These are phyloP conservation scores for Coriolopsis trogii DNA, from an alignment of 1,284 basidiomycete species.

Conservation along the genomic window DNA sequence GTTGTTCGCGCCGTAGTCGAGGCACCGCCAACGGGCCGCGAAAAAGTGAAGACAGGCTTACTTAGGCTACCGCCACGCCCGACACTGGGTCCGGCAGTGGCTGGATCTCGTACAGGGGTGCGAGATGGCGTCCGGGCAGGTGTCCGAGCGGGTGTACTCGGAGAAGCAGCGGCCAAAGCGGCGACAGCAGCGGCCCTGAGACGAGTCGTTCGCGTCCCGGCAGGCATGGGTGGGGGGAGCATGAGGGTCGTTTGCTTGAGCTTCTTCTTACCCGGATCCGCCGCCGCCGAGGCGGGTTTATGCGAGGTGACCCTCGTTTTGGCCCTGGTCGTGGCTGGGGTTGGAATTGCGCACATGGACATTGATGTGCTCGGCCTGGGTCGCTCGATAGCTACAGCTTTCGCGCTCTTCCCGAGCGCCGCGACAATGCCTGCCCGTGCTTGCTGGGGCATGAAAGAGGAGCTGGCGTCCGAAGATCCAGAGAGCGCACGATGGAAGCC, in stretches of 20 bases:
- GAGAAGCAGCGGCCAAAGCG: background rate
- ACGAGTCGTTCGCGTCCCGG: conserved; percentile 8
- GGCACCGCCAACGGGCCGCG: too few relatives aligned
- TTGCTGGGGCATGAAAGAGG: too few relatives aligned
- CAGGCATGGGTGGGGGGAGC: conserved; percentile 26
- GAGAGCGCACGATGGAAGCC: conserved; percentile 51
- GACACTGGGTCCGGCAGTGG: too few relatives aligned
- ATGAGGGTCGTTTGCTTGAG: conserved; percentile 26
- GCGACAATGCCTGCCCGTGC: background rate
- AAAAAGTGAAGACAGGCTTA: conserved; percentile 1
- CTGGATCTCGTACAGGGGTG: background rate
- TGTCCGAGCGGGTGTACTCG: background rate
- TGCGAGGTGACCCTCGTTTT: background rate
- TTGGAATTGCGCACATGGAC: background rate
- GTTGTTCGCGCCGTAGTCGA: background rate
- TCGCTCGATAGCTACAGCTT: conserved; percentile 1
- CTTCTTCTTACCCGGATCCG: conserved; percentile 3
- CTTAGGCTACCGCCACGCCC: background rate
- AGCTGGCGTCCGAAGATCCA: conserved; percentile 21
- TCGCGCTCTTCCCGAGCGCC: background rate
- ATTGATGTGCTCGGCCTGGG: background rate
- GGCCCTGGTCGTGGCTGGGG: background rate
- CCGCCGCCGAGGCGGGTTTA: conserved; percentile 1
- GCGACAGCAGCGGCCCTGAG: conserved; percentile 2
- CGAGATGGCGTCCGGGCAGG: background rate